phyloP scores from a whole-genome alignment of 352 stramenopile genomes.

The Aphanomyces euteiches region DNA sequence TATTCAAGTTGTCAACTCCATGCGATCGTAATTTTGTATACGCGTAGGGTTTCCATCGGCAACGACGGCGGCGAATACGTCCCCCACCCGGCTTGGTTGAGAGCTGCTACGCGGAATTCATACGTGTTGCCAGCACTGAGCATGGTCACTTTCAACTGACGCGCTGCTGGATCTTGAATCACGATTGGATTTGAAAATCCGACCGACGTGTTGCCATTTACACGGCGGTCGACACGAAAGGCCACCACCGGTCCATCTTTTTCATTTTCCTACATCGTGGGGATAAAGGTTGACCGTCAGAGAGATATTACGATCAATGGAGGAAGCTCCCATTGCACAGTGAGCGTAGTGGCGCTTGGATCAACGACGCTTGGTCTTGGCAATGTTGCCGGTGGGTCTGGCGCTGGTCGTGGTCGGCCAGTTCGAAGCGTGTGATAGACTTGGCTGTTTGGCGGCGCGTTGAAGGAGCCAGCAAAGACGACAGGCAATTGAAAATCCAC shows the following conservation, averaged over 20 bases:
- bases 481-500: constrained; percentile 76
- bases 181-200: constrained; percentile 55
- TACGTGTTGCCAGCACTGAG: constrained; percentile 76
- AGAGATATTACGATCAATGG: not conserved
- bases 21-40: not conserved
- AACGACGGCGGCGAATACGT: constrained; percentile 64
- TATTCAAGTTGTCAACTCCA: not conserved
- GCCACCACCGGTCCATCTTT: constrained; percentile 39
- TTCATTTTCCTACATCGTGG: not conserved
- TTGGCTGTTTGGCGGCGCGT: constrained; percentile 65
- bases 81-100: constrained; percentile 62
- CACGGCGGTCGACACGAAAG: constrained; percentile 61
- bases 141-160: constrained; percentile 44
- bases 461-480: constrained; percentile 79
- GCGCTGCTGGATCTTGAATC: constrained; percentile 32
- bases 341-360: constrained; percentile 46
- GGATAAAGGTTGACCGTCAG: not conserved
- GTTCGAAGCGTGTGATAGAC: constrained; percentile 77
- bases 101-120: constrained; percentile 76
- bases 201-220: constrained; percentile 50
- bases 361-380: constrained; percentile 40
- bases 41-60: constrained; percentile 46
- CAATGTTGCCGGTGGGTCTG: constrained; percentile 43
- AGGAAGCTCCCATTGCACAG: constrained; percentile 46
- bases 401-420: constrained; percentile 47